These are phyloP conservation scores for Aspergillus bertholletiae DNA, from an alignment of 495 filamentous ascomycete genomes.

Conservation along the genomic window DNA sequence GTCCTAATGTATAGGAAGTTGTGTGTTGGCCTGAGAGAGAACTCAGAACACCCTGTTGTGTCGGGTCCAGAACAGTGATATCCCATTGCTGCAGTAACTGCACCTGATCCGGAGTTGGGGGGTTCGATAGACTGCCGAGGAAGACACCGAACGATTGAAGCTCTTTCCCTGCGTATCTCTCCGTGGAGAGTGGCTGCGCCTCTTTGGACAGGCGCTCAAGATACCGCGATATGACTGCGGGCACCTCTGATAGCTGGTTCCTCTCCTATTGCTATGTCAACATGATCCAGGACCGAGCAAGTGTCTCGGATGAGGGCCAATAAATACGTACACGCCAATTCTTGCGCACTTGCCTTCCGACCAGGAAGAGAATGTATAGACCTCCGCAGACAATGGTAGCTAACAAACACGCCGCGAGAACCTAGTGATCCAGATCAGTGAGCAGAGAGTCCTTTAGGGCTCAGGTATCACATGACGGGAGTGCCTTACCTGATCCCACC, in stretches of 20 bases:
- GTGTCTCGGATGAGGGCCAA: neutral
- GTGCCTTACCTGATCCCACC: slow-evolving; percentile 16
- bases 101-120: slow-evolving; percentile 28
- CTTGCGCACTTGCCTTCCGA: slow-evolving; percentile 6
- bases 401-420: slow-evolving; percentile 14
- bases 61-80: slow-evolving; percentile 38
- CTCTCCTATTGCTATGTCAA: slow-evolving; percentile 5
- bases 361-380: slow-evolving; percentile 10
- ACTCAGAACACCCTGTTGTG: slow-evolving; percentile 30
- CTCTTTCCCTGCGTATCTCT: neutral
- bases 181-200: neutral
- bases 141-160: slow-evolving; percentile 39
- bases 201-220: slow-evolving; percentile 10
- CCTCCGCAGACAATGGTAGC: slow-evolving; percentile 12
- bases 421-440: neutral
- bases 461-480: neutral
- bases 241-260: slow-evolving; percentile 12
- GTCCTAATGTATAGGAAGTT: slow-evolving; percentile 21
- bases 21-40: slow-evolving; percentile 22
- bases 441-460: neutral
- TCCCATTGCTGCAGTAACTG: slow-evolving; percentile 42
- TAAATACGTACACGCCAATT: slow-evolving; percentile 9
- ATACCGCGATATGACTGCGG: slow-evolving; percentile 3
- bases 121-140: slow-evolving; percentile 35
- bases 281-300: neutral